A percentile compares a stretch with the other conserved stretches of the same genome.
These are phyloP conservation scores for Stenogyne calaminthoides DNA, from an alignment of 305 asterid genomes.

Conservation along the genomic window DNA sequence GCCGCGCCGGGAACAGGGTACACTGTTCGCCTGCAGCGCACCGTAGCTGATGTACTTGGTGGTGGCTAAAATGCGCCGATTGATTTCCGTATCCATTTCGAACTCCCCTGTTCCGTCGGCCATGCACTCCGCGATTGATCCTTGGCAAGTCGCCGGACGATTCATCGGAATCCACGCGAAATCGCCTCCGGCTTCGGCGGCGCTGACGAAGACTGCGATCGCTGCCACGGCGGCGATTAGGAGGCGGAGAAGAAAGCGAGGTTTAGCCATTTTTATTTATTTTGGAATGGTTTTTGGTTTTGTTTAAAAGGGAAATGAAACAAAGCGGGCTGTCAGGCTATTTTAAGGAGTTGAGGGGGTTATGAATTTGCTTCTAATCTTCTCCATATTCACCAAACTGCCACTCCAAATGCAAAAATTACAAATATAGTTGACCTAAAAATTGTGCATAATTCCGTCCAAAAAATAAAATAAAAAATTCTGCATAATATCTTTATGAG, in stretches of 20 bases:
- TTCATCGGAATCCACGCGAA: conserved; percentile 45
- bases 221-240: conserved; percentile 43
- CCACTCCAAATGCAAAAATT: too few species aligned
- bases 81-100: conserved; percentile 64
- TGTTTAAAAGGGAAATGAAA: conserved; percentile 27
- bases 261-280: conserved; percentile 50
- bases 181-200: conserved; percentile 47
- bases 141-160: conserved; percentile 44
- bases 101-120: conserved; percentile 50
- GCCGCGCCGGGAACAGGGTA: conserved; percentile 70
- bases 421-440: too few species aligned
- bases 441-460: too few species aligned
- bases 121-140: conserved; percentile 75
- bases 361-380: conserved; percentile 22
- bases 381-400: conserved; percentile 35
- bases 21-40: conserved; percentile 59
- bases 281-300: background rate
- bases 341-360: conserved; percentile 30
- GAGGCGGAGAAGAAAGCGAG: conserved; percentile 29
- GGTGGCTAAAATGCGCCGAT: conserved; percentile 72
- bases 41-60: conserved; percentile 70
- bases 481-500: too few species aligned
- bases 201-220: conserved; percentile 32
- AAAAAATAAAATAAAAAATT: too few species aligned
- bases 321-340: conserved; percentile 33